phyloP scores from a whole-genome alignment of 1,284 basidiomycete species.

The Volvariella volvacea region DNA sequence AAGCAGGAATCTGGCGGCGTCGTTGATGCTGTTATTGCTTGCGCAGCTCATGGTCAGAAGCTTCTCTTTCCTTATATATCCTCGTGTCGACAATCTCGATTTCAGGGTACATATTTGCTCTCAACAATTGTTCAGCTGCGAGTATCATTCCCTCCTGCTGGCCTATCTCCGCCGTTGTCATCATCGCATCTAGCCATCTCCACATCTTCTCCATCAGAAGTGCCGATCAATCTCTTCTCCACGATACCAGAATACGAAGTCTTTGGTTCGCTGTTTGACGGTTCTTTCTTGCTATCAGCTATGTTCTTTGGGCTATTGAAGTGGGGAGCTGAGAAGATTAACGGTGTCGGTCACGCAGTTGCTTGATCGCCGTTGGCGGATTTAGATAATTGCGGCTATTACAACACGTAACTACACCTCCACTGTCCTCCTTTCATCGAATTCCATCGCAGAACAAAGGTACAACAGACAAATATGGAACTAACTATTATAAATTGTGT shows the following conservation, averaged over 20 bases:
- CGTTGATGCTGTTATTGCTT: constrained; percentile 64
- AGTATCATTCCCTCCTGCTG: constrained; percentile 67
- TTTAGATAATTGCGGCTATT: too few species aligned
- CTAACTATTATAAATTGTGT: too few species aligned
- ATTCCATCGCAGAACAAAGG: too few species aligned
- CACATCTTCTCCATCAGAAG: constrained; percentile 4
- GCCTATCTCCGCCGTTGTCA: too few species aligned
- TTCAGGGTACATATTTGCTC: constrained; percentile 69
- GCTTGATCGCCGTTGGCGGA: too few species aligned
- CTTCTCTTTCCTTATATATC: constrained; percentile 2
- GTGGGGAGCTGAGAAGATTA: constrained; percentile 40
- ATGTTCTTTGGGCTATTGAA: constrained; percentile 34
- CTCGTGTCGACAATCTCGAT: constrained; percentile 2
- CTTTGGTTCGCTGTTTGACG: constrained; percentile 69
- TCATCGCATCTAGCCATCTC: not conserved
- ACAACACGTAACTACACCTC: too few species aligned
- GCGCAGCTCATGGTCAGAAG: constrained; percentile 69
- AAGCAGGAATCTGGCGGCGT: constrained; percentile 60
- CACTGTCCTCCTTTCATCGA: too few species aligned
- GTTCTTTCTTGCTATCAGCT: constrained; percentile 57
- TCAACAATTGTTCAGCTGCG: constrained; percentile 74
- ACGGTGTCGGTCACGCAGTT: constrained; percentile 13
- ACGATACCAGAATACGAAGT: constrained; percentile 68
- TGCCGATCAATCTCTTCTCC: constrained; percentile 53
- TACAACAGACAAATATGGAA: too few species aligned